Base-by-base conservation (phyloP, 208 protist genomes). In the Leishmania amazonensis region DNA sequence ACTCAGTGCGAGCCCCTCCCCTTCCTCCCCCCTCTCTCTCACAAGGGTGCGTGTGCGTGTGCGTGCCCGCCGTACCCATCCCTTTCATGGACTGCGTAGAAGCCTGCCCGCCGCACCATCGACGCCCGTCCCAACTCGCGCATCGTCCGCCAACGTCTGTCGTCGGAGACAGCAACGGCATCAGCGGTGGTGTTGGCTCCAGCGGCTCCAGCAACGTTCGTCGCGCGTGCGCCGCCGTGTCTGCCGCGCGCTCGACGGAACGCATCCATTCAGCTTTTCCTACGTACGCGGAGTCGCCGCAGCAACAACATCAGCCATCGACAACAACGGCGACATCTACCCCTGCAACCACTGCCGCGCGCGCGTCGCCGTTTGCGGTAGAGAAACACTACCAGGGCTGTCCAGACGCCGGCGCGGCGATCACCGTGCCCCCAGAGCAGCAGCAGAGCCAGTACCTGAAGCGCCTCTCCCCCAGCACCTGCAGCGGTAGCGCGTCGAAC, bases 401-500 rank as follows among this genome's bases (percentile, higher is more conserved):
- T 3, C 42, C 42, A 6, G 38, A 74, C 68, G 40, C 68, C 1
- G 24, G 28, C 45, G 40, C 68, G 28, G 31, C 49, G 47, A 53
- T 17, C 38, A 78, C 57, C 35, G 21, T 19, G 35, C 24, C n/a
- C 24, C 21, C 6, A 65, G 17, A 40, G 28, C 75, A 49, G 40
- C 75, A 47, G 21, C 51, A 78, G 75, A 38, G 31, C 11, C 72
- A 67, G 53, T 28, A 76, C n/a, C 40, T 13, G 13, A 78, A 81
- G 40, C 40, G 42, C 31, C 65, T 82, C 24, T 79, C 83, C 17
- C 65, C 79, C 65, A 80, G 78, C 73, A 68, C 57, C 35, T 76
- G n/a, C 60, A 65, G 75, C 70, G 65, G 62, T 54, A 85, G 81
- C 72, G 73, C 70, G n/a, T 85, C 81, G 31, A 81, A 79, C 54